Base-by-base conservation (phyloP, 129 eudicot species). In the Cynara cardunculus region DNA sequence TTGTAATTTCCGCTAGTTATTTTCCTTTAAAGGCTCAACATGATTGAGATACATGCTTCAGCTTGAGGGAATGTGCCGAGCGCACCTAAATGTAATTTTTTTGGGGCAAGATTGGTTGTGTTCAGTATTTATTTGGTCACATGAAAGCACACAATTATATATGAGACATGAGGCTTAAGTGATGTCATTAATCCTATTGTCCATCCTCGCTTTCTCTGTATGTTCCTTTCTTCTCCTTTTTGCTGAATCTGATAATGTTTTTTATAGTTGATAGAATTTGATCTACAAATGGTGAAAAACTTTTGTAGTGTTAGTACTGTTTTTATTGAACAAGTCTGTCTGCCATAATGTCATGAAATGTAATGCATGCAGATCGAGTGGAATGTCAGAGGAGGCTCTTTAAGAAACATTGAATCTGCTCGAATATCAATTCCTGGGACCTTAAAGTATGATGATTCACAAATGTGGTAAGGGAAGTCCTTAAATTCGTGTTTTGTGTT, bases 401-500 rank as follows among this genome's bases (percentile, higher is more conserved):
- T 92, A 87, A 92, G 99, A 85, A 95, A 95, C 72, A 82, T 87
- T 16, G 99, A 92, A 32, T 95, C 99, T 74, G 99, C 99, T 25
- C 88, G 99, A 83, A 80, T 95, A 83, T 95, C 99, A 61, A 89
- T 92, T 84, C 99, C 99, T 34, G 84, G 96, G 78, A 95, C 99
- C 73, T 68, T 95, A 41, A 81, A 69, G 73, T 95, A 89, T 77
- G 97, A 95, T 81, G 97, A 92, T 39, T 82, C 93, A 70, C 88
- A 86, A 78, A 84, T 88, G 83, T 95, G 99, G 99, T 94, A 81
- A 79, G 95, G 27, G 61, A 62, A 84, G 35, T 69, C 68, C n/a
- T 18, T 31, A 12, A n/a, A 22, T 18, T 6, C 31, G 6, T 39
- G 3, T 71, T 1, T 81, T 13, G 14, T 69, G 19, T 37, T 34